Percentiles rank a stretch among this genome's conserved stretches.
These are phyloP conservation scores for sorghum (Sorghum bicolor) DNA, from an alignment of 176 grass and related monocot genomes.

Conservation along the genomic window DNA sequence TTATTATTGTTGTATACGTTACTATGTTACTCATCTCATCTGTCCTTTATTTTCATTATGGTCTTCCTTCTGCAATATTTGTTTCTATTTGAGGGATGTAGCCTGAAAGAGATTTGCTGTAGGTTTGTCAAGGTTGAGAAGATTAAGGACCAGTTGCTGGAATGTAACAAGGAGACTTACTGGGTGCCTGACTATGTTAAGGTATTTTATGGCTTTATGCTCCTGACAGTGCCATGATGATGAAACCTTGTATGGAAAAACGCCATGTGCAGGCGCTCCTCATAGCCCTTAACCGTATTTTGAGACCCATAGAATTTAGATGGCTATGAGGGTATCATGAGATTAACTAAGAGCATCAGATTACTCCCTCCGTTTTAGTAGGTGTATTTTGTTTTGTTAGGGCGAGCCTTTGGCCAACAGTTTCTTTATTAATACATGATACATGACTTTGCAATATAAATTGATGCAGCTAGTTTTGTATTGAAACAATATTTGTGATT, in stretches of 20 bases:
- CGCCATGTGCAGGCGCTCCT: background rate
- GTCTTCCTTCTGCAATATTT: conserved; percentile 1
- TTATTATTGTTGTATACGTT: background rate
- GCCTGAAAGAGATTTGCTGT: conserved; percentile 33
- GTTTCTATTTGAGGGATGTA: conserved; percentile 28
- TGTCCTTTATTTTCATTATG: background rate
- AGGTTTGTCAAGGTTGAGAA: conserved; percentile 99
- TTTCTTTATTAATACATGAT: background rate
- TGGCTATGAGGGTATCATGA: background rate
- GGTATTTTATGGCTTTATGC: conserved; percentile 45
- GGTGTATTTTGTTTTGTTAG: too few relatives aligned
- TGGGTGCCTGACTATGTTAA: conserved; percentile 99
- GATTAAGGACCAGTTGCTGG: conserved; percentile 87
- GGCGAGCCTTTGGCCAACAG: background rate
- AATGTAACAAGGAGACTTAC: conserved; percentile 92
- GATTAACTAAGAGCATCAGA: too few relatives aligned
- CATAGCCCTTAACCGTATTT: background rate
- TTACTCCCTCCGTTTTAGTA: background rate
- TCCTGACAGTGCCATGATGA: background rate
- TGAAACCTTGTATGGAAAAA: background rate
- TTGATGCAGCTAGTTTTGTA: too few relatives aligned
- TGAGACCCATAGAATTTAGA: background rate
- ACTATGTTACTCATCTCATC: background rate
- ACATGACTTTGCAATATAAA: background rate
- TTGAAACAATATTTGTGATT: too few relatives aligned